A percentile compares a stretch with the other conserved stretches of the same genome.
phyloP scores from a whole-genome alignment of 805 yeast species.

The Candida krabiensis region DNA sequence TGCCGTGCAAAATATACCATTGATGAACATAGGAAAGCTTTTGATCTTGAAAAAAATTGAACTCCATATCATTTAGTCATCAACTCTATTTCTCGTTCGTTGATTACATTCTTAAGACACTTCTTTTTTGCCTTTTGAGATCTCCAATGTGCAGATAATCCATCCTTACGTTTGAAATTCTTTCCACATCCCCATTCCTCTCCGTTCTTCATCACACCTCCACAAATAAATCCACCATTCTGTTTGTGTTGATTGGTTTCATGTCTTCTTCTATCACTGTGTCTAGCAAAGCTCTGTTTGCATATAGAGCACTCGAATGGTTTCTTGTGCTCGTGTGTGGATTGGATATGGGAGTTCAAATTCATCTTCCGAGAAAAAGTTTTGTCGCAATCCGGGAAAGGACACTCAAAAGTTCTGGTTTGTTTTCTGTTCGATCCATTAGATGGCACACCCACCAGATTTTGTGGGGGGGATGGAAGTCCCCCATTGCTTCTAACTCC shows the following conservation, averaged over 20 bases:
- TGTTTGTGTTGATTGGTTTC: conserved; percentile 34
- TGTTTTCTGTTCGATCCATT: conserved; percentile 6
- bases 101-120: conserved; percentile 25
- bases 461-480: conserved; percentile 10
- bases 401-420: conserved; percentile 25
- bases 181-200: conserved; percentile 37
- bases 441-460: conserved; percentile 1
- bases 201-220: conserved; percentile 30
- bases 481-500: conserved; percentile 8
- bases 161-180: conserved; percentile 35
- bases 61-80: conserved; percentile 1
- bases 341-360: conserved; percentile 33
- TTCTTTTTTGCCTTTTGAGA: conserved; percentile 34
- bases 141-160: conserved; percentile 38
- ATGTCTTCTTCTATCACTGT: conserved; percentile 34
- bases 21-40: no score
- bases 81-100: conserved; percentile 2
- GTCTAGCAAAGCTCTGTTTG: conserved; percentile 33
- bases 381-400: conserved; percentile 28
- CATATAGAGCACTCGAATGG: conserved; percentile 33
- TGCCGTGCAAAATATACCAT: no score
- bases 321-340: conserved; percentile 34
- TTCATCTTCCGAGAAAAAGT: conserved; percentile 35
- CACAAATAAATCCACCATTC: conserved; percentile 27
- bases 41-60: no score